Percentiles rank a stretch among this genome's conserved stretches.
Evolutionary conservation across 306 rosid species (phyloP).

Genomic region (Rosa persica): DNA sequence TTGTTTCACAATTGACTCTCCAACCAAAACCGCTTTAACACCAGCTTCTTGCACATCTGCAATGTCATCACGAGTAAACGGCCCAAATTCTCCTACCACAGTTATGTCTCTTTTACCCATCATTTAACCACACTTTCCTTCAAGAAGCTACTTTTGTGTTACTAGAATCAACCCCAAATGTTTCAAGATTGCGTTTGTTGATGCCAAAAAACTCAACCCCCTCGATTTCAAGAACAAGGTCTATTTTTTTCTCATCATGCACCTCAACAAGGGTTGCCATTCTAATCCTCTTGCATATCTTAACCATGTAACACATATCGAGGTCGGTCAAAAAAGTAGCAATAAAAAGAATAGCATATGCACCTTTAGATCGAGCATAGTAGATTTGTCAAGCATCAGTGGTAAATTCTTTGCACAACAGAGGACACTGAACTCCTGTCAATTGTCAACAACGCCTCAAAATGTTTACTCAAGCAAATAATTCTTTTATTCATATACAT

Average conservation of each 20-base stretch:
- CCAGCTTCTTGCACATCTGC: constrained; percentile 92
- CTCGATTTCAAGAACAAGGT: constrained; percentile 83
- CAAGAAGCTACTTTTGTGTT: constrained; percentile 81
- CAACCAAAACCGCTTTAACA: constrained; percentile 89
- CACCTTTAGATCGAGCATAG: too few species aligned
- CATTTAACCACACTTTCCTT: constrained; percentile 74
- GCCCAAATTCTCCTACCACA: constrained; percentile 89
- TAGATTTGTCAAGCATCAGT: too few species aligned
- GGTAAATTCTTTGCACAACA: too few species aligned
- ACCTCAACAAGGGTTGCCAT: constrained; percentile 87
- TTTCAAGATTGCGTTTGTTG: constrained; percentile 92
- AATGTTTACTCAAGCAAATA: too few species aligned
- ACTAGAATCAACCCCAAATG: constrained; percentile 74
- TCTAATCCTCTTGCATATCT: constrained; percentile 83
- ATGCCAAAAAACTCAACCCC: constrained; percentile 89
- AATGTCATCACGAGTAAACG: constrained; percentile 71
- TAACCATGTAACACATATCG: constrained; percentile 74
- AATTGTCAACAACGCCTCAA: too few species aligned
- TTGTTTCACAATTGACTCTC: constrained; percentile 85
- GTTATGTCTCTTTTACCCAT: constrained; percentile 63
- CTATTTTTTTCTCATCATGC: constrained; percentile 86
- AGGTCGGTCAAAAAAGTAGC: constrained; percentile 97
- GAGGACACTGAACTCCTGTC: too few species aligned
- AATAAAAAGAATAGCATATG: constrained; percentile 73
- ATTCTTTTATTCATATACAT: too few species aligned